Evolutionary conservation across 2,329 filamentous ascomycete genomes (phyloP), one percentile per base, ranked within the genome.

Genomic region (Fusarium sp.): DNA sequence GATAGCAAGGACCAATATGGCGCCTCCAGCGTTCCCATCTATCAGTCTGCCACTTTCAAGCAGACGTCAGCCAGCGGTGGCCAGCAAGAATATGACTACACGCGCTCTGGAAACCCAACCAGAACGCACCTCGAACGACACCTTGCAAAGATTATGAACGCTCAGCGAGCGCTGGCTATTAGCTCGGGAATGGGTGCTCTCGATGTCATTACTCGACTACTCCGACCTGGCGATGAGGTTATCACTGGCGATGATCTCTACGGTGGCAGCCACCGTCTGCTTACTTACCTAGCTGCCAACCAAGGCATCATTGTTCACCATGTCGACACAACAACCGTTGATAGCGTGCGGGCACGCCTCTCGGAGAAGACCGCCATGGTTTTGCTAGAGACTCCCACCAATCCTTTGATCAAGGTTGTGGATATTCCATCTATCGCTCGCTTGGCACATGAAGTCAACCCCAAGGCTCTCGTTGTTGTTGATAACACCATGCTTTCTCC

Each of bases 401-500:
- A 99, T 84, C 97, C 96, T 10, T 86, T 99, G 54, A 98, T 99
- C 87, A 99, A 99, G 85, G 95, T 99, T 76, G 95, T 97, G 78
- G 96, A 99, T 81, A 93, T 99, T 67, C 88, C 92, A 8, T 87
- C 90, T 28, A 97, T 99, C 76, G 91, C 96, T 19, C 87, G 88
- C 43, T 85, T 92, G 25, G 90, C 93, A 1, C 96, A 98, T 82
- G 90, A 92, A 42, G 89, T 89, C 56, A 97, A 96, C 82, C 86
- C 92, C 12, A 90, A 89, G 71, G 93, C 94, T 32, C 86, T 98
- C 44, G 95, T 99, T 21, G 91, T 95, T 4, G 96, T 98, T 32
- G 96, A 99, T 84, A 99, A 99, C 86, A 99, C 96, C 65, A 99
- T 99, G 96, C 91, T 99, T 75, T 98, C 95, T 5, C 96, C 96